phyloP scores from a whole-genome alignment of 2,329 filamentous ascomycete species.

The Hymenoscyphus fructigenus region DNA sequence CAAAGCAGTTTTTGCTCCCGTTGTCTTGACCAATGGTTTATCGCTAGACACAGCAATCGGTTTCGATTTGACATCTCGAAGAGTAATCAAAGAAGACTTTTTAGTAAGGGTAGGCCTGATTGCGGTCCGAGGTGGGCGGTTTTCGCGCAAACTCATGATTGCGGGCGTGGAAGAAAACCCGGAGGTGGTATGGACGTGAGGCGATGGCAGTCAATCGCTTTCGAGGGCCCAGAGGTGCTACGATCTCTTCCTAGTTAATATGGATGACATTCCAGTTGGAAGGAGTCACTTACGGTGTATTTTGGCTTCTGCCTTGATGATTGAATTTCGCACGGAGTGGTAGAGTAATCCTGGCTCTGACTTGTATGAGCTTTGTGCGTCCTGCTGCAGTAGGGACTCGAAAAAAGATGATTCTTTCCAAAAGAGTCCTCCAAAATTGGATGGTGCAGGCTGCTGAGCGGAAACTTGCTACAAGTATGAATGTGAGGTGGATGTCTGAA shows the following conservation, averaged over 20 bases:
- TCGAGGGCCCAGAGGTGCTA: background rate
- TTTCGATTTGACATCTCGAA: conserved; percentile 10
- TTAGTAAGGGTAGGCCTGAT: conserved; percentile 6
- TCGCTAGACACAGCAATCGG: background rate
- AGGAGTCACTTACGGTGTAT: background rate
- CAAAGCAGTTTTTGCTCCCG: background rate
- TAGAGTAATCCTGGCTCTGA: background rate
- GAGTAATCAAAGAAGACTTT: conserved; percentile 4
- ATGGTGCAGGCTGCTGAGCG: conserved; percentile 13
- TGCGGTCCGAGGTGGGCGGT: conserved; percentile 6
- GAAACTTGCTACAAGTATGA: conserved; percentile 16
- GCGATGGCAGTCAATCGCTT: background rate
- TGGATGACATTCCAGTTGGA: background rate
- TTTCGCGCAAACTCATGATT: conserved; percentile 8
- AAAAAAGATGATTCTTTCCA: conserved; percentile 14
- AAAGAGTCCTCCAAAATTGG: conserved; percentile 19
- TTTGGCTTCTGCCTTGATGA: background rate
- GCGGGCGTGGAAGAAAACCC: background rate
- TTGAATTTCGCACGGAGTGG: background rate
- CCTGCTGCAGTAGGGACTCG: background rate
- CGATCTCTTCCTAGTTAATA: background rate
- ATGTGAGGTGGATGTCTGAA: conserved; percentile 16
- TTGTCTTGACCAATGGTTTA: conserved; percentile 5
- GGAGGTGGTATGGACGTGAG: background rate
- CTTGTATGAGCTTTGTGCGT: background rate